phyloP scores from a whole-genome alignment of 768 basidiomycete species.

The Lyophyllum semitale region DNA sequence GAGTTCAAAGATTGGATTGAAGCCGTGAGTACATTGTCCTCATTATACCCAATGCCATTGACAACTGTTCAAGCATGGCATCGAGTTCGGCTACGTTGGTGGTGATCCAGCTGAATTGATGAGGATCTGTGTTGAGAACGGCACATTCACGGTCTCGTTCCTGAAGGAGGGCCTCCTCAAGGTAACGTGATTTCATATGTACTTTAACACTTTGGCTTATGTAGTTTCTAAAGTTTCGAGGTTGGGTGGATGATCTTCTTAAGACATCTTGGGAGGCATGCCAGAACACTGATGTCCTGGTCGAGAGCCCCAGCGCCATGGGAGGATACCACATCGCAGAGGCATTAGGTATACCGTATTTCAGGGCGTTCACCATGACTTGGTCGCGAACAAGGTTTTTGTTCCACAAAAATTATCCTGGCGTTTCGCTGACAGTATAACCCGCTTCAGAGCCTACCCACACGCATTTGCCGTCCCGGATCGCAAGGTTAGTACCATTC shows the following conservation, averaged over 20 bases:
- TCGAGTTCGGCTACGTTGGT: constrained; percentile 92
- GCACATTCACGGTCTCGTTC: constrained; percentile 95
- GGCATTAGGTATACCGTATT: constrained; percentile 91
- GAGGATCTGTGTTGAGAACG: constrained; percentile 98
- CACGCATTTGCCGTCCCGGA: constrained; percentile 99
- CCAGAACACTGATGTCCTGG: constrained; percentile 88
- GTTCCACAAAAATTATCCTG: neutral
- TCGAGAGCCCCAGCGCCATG: constrained; percentile 98
- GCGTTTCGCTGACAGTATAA: constrained; percentile 4
- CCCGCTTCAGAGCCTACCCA: constrained; percentile 74
- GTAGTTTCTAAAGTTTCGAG: constrained; percentile 72
- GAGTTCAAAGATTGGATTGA: constrained; percentile 97
- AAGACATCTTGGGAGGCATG: constrained; percentile 97
- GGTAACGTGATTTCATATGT: constrained; percentile 41
- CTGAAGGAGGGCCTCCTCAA: constrained; percentile 88
- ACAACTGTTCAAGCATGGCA: constrained; percentile 69
- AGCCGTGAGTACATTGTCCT: constrained; percentile 59
- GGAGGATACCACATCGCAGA: constrained; percentile 97
- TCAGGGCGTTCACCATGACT: constrained; percentile 95
- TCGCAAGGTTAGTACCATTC: constrained; percentile 59
- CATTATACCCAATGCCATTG: constrained; percentile 4
- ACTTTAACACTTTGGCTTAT: constrained; percentile 2
- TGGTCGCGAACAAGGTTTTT: constrained; percentile 88
- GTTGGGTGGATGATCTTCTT: constrained; percentile 96
- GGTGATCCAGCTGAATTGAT: constrained; percentile 98